Evolutionary conservation across 225 moss, liverwort and hornwort species (phyloP), one percentile per base, ranked within the genome.

Genomic region (Bryoerythrophyllum caledonicum): DNA sequence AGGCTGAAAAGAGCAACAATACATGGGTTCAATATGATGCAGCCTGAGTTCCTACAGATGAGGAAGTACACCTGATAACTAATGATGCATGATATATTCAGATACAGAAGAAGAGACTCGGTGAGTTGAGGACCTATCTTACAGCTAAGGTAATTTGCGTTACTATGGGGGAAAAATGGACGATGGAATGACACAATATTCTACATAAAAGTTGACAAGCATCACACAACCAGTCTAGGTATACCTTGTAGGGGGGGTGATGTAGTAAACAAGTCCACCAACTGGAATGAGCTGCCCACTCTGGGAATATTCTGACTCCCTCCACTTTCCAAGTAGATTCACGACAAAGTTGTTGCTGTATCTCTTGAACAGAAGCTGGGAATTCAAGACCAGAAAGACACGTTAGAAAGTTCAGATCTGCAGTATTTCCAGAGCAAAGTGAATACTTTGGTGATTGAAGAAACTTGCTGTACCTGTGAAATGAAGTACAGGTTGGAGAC

Each of bases 401-500:
- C 14, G 16, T 44, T 24, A 24, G 26, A 63, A 10, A 60, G 17
- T 32, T 13, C 21, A 0, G 23, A 5, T 41, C 12, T 9, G n/a
- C 54, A 6, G 6, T 10, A 25, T 2, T 56, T 4, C 24, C 4
- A 2, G 32, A 52, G 20, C 20, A 10, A 34, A 43, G 20, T 0
- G 8, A 38, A 8, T 1, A 41, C 14, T 26, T n/a, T 14, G 10
- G 21, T 23, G 6, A 57, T 9, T 19, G 7, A 68, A 49, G 10
- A 38, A 10, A 4, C 1, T 49, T 13, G 48, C 48, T 49, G 55
- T 6, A 96, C 96, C 94, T 97, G 96, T 13, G 96, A 97, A 74
- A 97, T 94, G 76, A 97, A 97, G 67, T 97, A 97, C 30, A 97
- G 83, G 81, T 97, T 94, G 49, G 96, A 88, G 37, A 97, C 96